phyloP scores from a whole-genome alignment of 1,284 basidiomycete species.

The Takashimella koratensis region DNA sequence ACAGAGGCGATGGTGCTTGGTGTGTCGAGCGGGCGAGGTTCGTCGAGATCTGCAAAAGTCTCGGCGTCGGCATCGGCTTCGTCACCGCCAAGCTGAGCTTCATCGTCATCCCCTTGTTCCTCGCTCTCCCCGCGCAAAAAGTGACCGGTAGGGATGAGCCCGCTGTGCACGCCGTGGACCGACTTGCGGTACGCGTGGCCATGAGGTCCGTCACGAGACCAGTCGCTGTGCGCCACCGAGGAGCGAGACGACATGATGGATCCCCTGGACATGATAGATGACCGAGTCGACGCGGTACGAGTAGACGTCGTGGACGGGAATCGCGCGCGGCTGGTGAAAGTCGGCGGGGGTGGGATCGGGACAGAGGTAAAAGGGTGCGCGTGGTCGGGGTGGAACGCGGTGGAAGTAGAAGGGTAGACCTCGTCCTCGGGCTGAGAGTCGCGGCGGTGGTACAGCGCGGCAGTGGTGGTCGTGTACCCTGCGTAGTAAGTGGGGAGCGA shows the following conservation, averaged over 20 bases:
- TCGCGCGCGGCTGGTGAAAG: not conserved
- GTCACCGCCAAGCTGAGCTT: not conserved
- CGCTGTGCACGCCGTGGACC: no score
- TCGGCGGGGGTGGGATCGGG: not conserved
- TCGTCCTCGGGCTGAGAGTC: conserved; percentile 1
- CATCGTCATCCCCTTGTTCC: not conserved
- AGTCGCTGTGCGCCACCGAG: not conserved
- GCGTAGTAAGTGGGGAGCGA: not conserved
- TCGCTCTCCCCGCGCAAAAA: no score
- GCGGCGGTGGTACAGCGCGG: conserved; percentile 13
- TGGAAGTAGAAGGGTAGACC: no score
- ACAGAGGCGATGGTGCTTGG: not conserved
- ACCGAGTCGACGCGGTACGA: not conserved
- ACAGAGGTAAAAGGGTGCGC: not conserved
- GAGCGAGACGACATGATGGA: not conserved
- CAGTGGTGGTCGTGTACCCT: conserved; percentile 9
- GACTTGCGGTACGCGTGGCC: no score
- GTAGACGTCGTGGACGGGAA: not conserved
- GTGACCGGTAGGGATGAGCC: no score
- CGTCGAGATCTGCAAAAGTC: not conserved
- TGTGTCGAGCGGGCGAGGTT: not conserved
- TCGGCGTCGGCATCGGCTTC: not conserved
- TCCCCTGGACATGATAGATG: not conserved
- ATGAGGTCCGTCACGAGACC: no score
- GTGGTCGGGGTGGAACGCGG: not conserved